Evolutionary conservation across 495 filamentous ascomycete species (phyloP), one percentile per base, ranked within the genome.

Genomic region (Friedmanniomyces endolithicus): DNA sequence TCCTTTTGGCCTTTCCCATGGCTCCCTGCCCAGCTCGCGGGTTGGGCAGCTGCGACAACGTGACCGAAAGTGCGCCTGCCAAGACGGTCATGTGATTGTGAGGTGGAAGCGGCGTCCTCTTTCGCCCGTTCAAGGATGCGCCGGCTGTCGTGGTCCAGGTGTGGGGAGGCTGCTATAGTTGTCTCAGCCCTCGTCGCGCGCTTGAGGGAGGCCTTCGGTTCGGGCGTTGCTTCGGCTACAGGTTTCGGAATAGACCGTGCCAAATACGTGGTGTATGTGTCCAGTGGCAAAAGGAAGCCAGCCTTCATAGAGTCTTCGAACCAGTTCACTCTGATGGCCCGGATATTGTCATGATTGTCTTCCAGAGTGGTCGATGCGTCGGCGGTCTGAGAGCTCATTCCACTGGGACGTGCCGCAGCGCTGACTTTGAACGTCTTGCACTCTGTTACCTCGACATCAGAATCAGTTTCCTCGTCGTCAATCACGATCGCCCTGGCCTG

Each of bases 241-340:
- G 68, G 65, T 23, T 50, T 61, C 39, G 53, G 63, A 37, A 64
- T 65, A 31, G 3, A 54, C 24, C 65, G 71, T 11, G 80, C 85
- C 60, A 75, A 70, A 58, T 89, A 95, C 19, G 94, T 67, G 1
- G 83, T 47, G 60, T 84, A 92, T 0, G 77, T 63, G 11, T 79
- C 70, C 0, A 82, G 53, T 0, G 84, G 79, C 0, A 92, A 67
- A 2, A 81, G 57, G 16, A 59, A 60, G 6, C 75, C 73, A 0
- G 72, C 65, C 35, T 71, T 65, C 12, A 88, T 52, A 11, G 80
- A 88, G 23, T 79, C 73, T 8, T 77, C 70, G 29, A 94, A 75
- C 90, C 90, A 97, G 1, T 79, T 70, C 0, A 92, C 68, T 61
- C 79, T 87, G 23, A 92, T 73, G 19, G 95, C 84, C 51, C 73